These are phyloP conservation scores for Macadamia integrifolia DNA, from an alignment of 164 flowering plant genomes.

Conservation along the genomic window DNA sequence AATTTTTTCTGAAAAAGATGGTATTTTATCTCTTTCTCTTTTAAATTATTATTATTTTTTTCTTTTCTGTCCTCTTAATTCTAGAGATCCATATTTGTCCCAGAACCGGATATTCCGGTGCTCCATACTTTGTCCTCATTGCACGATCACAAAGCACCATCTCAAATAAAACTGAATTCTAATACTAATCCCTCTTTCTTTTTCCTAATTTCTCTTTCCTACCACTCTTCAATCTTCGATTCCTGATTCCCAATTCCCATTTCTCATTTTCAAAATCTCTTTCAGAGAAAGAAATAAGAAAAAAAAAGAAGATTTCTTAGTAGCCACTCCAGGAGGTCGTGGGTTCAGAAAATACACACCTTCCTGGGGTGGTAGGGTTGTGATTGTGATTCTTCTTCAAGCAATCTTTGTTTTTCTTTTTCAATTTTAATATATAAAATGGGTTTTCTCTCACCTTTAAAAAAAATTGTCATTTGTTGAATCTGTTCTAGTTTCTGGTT, in stretches of 20 bases:
- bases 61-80: conserved; percentile 15
- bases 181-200: no score
- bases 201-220: no score
- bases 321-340: conserved; percentile 27
- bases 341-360: conserved; percentile 13
- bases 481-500: no score
- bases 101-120: conserved; percentile 39
- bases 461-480: background rate
- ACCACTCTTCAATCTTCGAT: no score
- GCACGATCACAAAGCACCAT: conserved; percentile 10
- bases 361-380: conserved; percentile 8
- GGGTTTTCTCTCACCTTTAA: no score
- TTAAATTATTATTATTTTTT: conserved; percentile 1
- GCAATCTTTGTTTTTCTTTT: conserved; percentile 12
- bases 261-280: background rate
- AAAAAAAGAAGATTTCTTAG: conserved; percentile 16
- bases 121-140: background rate
- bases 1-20: no score
- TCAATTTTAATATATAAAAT: background rate
- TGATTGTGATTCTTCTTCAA: conserved; percentile 14
- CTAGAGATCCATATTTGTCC: conserved; percentile 35
- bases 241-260: no score
- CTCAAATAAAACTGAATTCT: background rate
- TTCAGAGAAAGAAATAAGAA: background rate
- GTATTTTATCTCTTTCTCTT: no score